phyloP scores from a whole-genome alignment of 495 filamentous ascomycete species.

The Pseudevernia furfuracea region DNA sequence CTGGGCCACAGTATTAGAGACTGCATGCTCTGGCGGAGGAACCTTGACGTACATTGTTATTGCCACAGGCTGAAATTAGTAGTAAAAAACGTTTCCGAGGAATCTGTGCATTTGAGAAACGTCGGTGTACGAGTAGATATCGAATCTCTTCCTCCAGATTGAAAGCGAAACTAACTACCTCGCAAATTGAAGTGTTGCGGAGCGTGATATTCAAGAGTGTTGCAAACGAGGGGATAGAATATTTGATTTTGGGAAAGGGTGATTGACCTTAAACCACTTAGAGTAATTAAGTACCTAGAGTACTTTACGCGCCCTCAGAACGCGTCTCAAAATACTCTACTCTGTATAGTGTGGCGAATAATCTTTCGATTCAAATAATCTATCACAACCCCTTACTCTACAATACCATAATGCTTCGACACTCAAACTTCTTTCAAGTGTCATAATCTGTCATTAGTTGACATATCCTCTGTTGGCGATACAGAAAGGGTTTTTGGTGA shows the following conservation, averaged over 20 bases:
- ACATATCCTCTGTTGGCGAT: neutral
- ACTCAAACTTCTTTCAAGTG: neutral
- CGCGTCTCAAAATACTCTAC: neutral
- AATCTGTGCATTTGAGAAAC: neutral
- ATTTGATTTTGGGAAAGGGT: too few relatives aligned
- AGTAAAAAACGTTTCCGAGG: neutral
- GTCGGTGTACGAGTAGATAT: too few relatives aligned
- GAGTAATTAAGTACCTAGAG: too few relatives aligned
- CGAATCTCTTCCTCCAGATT: neutral
- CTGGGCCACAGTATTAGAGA: constrained; percentile 23
- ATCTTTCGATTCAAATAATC: too few relatives aligned
- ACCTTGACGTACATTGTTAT: constrained; percentile 4
- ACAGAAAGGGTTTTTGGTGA: neutral
- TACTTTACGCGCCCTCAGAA: neutral
- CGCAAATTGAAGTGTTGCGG: neutral
- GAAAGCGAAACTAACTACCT: neutral
- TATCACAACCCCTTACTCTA: neutral
- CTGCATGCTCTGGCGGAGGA: neutral
- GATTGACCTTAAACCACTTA: too few relatives aligned
- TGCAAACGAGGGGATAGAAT: too few relatives aligned
- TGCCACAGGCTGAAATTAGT: neutral
- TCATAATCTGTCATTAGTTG: neutral
- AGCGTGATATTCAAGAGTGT: neutral
- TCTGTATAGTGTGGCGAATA: neutral
- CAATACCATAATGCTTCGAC: neutral